Evolutionary conservation across 2,329 filamentous ascomycete genomes (phyloP).

Genomic region (Neofusicoccum sp.): DNA sequence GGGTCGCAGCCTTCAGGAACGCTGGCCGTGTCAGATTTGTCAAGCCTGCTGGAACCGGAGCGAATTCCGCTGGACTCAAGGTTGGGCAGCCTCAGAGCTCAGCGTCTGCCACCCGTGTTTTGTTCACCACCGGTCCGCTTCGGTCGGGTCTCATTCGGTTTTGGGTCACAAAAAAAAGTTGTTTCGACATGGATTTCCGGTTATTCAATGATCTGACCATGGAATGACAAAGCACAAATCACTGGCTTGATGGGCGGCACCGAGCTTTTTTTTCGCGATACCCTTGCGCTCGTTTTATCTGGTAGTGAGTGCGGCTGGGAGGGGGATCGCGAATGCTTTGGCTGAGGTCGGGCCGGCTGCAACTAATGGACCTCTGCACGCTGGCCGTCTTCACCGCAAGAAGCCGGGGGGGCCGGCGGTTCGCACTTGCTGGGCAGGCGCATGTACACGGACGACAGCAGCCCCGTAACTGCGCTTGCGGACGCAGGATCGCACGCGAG

Average conservation of each 20-base stretch:
- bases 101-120: background rate
- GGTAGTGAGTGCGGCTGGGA: slow-evolving; percentile 13
- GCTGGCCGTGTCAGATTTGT: slow-evolving; percentile 15
- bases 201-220: slow-evolving; percentile 12
- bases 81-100: background rate
- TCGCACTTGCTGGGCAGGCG: slow-evolving; percentile 17
- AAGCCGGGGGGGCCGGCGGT: slow-evolving; percentile 2
- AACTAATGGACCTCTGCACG: slow-evolving; percentile 16
- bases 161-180: slow-evolving; percentile 18
- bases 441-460: slow-evolving; percentile 10
- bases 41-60: slow-evolving; percentile 6
- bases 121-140: background rate
- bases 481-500: background rate
- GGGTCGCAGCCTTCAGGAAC: background rate
- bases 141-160: slow-evolving; percentile 3
- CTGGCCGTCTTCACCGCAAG: slow-evolving; percentile 11
- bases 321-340: slow-evolving; percentile 12
- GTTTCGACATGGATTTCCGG: slow-evolving; percentile 16
- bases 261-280: slow-evolving; percentile 16
- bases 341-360: slow-evolving; percentile 15
- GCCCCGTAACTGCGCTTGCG: background rate
- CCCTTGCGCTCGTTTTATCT: slow-evolving; percentile 19
- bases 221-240: slow-evolving; percentile 11
- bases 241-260: slow-evolving; percentile 16
- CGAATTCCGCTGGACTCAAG: background rate